Evolutionary conservation across 306 rosid species (phyloP), one percentile per base, ranked within the genome.

Genomic region (Rosa chinensis): DNA sequence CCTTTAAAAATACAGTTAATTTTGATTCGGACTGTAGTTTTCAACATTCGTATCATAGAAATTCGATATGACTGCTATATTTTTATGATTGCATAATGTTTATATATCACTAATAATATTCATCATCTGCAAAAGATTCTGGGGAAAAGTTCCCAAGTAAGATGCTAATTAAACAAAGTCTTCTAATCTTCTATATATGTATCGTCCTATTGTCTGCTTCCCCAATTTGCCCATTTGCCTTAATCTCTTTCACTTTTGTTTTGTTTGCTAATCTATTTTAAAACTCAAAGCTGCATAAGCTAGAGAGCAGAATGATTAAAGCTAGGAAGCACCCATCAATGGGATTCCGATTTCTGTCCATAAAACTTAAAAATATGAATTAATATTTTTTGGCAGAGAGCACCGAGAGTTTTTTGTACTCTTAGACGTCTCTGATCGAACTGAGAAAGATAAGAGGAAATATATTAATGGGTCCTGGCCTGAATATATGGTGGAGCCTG

Each of bases 331-430:
- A 85, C 84, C 91, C 90, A 89, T 93, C 92, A 88, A 91, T 89
- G 90, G 82, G 85, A 93, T 88, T 90, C 92, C 92, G 84, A 93
- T 88, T 89, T 87, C 47, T 85, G 90, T 89, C 96, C 88, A 85
- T 78, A 69, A 81, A 88, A 87, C 75, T 74, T 21, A 8, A 39
- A 4, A 6, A 50, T 5, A 2, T 73, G 52, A 72, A n/a, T 44
- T 4, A 71, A 14, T 64, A 64, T 11, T 64, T 76, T 90, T 87
- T 89, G 75, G 78, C 47, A 85, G 88, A 89, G 97, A 78, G 85
- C 85, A 74, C 77, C 40, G 68, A 55, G 63, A 35, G 49, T 39
- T 66, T 18, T 39, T 28, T 39, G 71, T 66, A 66, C 48, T 39
- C 48, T 66, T 25, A 66, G 71, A 66, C 71, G 48, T 66, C 48